These are phyloP conservation scores for Venturia aucupariae DNA, from an alignment of 2,329 filamentous ascomycete species.

Conservation along the genomic window DNA sequence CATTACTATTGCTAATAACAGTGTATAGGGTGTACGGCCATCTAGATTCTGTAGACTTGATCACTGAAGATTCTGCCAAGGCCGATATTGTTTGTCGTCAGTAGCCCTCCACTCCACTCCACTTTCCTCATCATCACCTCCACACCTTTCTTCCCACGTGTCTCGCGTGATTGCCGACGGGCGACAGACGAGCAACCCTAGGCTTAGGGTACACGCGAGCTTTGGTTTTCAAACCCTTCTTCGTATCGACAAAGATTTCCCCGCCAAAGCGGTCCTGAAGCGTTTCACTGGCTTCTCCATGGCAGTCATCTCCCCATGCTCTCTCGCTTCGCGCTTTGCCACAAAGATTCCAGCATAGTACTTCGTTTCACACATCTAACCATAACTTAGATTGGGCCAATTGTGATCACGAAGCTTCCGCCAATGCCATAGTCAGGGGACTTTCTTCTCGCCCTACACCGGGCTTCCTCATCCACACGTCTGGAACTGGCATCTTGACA, in stretches of 20 bases:
- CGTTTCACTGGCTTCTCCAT: neutral
- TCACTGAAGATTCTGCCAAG: slow-evolving; percentile 36
- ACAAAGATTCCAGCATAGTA: neutral
- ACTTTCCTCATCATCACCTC: neutral
- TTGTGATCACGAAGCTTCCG: slow-evolving; percentile 37
- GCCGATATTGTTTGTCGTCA: slow-evolving; percentile 42
- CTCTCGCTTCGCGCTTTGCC: neutral
- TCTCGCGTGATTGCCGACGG: neutral
- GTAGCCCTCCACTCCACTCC: too few species aligned
- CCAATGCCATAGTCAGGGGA: slow-evolving; percentile 41
- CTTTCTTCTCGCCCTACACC: slow-evolving; percentile 35
- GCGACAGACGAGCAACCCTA: neutral
- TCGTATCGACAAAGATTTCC: too few species aligned
- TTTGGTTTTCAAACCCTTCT: too few species aligned
- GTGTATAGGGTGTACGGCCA: slow-evolving; percentile 40
- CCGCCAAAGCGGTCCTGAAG: too few species aligned
- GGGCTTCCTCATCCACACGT: slow-evolving; percentile 44
- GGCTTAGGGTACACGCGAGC: too few species aligned
- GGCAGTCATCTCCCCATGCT: neutral
- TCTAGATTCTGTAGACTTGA: slow-evolving; percentile 35
- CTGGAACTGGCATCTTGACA: slow-evolving; percentile 47
- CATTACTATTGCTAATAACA: neutral
- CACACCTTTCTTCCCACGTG: neutral
- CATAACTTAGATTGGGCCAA: slow-evolving; percentile 30
- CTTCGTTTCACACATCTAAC: neutral